A percentile compares a stretch with the other conserved stretches of the same genome.
These are phyloP conservation scores for Trapa bicornis DNA, from an alignment of 345 rosid species.

Conservation along the genomic window DNA sequence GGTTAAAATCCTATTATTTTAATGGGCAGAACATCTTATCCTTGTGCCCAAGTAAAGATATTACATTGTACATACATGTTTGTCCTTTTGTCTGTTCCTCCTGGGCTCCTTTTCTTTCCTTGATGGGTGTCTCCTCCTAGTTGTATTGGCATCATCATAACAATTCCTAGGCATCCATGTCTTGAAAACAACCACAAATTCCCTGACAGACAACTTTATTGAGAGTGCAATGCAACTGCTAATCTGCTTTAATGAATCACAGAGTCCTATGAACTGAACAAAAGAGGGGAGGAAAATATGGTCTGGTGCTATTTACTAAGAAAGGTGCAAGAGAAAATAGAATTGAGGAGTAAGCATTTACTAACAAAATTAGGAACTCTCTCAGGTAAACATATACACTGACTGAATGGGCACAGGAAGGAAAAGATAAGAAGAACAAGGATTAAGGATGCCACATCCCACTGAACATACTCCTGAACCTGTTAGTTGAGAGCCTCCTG, in stretches of 20 bases:
- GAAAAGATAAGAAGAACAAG: conserved; percentile 1
- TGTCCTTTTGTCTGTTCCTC: neutral
- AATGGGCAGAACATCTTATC: too few species aligned
- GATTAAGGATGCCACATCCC: conserved; percentile 71
- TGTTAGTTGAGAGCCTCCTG: conserved; percentile 58
- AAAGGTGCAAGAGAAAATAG: neutral
- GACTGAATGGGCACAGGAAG: conserved; percentile 9
- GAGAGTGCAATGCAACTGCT: neutral
- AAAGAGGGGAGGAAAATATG: neutral
- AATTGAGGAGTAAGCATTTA: conserved; percentile 8
- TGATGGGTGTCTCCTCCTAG: neutral
- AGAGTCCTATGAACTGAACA: conserved; percentile 11
- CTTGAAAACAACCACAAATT: neutral
- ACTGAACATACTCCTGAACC: conserved; percentile 53
- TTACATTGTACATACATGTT: neutral
- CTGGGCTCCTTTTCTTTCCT: too few species aligned
- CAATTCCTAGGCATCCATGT: neutral
- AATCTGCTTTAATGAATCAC: conserved; percentile 12
- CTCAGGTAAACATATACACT: conserved; percentile 30
- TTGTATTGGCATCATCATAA: neutral
- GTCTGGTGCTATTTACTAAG: neutral
- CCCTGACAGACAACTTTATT: neutral
- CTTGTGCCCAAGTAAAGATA: too few species aligned
- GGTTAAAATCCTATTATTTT: too few species aligned
- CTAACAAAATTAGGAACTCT: conserved; percentile 12